Percentiles rank a stretch among this genome's conserved stretches.
These are phyloP conservation scores for Aspergillus diversus DNA, from an alignment of 495 filamentous ascomycete genomes.

Conservation along the genomic window DNA sequence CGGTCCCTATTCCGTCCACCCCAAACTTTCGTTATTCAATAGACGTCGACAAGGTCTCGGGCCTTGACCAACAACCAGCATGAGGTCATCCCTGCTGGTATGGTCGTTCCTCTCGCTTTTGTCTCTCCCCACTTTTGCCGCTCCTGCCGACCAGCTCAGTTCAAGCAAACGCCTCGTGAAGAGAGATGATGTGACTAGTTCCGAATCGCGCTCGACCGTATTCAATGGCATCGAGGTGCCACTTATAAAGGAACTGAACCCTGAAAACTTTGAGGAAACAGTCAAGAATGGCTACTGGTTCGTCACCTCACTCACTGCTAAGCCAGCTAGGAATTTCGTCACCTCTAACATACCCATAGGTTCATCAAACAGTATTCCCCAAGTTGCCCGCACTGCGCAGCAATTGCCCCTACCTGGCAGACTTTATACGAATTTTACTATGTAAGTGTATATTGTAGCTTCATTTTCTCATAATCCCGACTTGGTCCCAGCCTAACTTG, in stretches of 20 bases:
- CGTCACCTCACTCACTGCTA: constrained; percentile 13
- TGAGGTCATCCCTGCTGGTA: constrained; percentile 45
- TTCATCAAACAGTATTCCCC: constrained; percentile 80
- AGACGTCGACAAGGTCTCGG: constrained; percentile 14
- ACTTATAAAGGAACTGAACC: constrained; percentile 65
- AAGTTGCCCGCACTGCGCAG: constrained; percentile 77
- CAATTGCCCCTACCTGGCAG: constrained; percentile 83
- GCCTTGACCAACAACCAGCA: constrained; percentile 33
- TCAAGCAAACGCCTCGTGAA: constrained; percentile 32
- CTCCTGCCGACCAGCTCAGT: constrained; percentile 30
- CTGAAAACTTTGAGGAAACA: constrained; percentile 56
- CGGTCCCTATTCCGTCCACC: constrained; percentile 23
- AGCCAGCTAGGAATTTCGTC: not conserved
- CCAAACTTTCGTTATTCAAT: constrained; percentile 22
- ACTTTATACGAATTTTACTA: constrained; percentile 96
- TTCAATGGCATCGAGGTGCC: constrained; percentile 86
- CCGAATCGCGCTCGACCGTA: constrained; percentile 47
- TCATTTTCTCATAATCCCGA: not conserved
- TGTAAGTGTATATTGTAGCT: constrained; percentile 33
- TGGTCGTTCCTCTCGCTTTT: constrained; percentile 49
- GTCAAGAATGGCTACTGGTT: constrained; percentile 69
- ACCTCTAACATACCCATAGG: constrained; percentile 45
- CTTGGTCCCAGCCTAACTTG: constrained; percentile 25
- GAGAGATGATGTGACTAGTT: constrained; percentile 26
- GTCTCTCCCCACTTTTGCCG: constrained; percentile 41